Conservation (phyloP, 2,329 filamentous ascomycete genomes). For the Colletotrichum trifolii region DNA sequence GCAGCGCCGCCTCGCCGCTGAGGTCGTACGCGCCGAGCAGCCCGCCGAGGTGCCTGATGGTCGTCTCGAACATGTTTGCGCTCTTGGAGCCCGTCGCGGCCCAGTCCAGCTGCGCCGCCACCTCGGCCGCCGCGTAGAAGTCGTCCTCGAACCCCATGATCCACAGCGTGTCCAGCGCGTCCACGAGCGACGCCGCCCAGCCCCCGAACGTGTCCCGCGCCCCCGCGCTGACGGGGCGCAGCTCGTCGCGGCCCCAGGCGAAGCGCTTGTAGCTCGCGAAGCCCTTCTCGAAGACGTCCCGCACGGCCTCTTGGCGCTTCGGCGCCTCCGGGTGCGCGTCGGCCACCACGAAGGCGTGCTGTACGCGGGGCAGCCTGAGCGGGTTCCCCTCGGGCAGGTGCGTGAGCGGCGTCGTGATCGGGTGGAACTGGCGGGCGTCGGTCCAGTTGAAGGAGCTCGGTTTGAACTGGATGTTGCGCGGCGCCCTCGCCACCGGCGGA, state of each 20-base stretch:
- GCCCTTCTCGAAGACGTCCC: conserved; percentile 46
- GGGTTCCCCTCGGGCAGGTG: conserved; percentile 44
- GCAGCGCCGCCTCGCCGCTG: conserved; percentile 64
- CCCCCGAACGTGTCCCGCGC: conserved; percentile 56
- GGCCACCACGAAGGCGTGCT: conserved; percentile 59
- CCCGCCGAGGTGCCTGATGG: conserved; percentile 77
- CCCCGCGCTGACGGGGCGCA: conserved; percentile 53
- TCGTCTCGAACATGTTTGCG: conserved; percentile 76
- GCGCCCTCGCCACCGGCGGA: not conserved
- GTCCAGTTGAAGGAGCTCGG: conserved; percentile 48
- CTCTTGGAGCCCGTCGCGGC: conserved; percentile 54
- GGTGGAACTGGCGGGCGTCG: conserved; percentile 41
- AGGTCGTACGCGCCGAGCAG: conserved; percentile 77
- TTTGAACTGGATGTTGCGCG: conserved; percentile 39
- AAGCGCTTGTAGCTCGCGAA: conserved; percentile 56
- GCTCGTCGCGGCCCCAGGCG: conserved; percentile 59
- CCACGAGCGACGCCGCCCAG: conserved; percentile 60
- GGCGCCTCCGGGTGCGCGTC: conserved; percentile 4
- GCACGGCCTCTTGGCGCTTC: conserved; percentile 44
- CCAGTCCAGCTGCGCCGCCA: conserved; percentile 61
- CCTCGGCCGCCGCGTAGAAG: conserved; percentile 60
- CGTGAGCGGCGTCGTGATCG: conserved; percentile 44
- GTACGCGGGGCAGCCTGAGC: conserved; percentile 44
- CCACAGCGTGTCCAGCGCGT: conserved; percentile 63
- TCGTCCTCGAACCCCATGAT: conserved; percentile 64